A percentile compares a stretch with the other conserved stretches of the same genome.
Conservation (phyloP, 2,329 filamentous ascomycete species). For the Trichophyton mentagrophytes region DNA sequence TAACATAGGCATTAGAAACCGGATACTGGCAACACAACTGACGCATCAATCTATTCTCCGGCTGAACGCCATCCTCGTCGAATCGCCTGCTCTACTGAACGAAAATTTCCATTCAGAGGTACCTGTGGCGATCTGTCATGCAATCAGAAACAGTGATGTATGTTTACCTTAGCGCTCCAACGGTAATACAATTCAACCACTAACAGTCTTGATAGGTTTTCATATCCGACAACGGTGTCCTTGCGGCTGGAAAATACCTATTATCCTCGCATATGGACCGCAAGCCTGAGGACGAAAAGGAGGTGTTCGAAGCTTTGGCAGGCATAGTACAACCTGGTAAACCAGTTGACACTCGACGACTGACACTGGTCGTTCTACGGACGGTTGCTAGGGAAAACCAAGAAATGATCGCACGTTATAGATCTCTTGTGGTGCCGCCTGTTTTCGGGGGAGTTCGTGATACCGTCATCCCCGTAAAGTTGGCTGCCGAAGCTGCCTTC, state of each 20-base stretch:
- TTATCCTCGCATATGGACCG: conserved; percentile 48
- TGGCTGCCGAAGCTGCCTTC: conserved; percentile 89
- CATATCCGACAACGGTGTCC: conserved; percentile 74
- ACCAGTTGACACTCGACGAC: conserved; percentile 67
- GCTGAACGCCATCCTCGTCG: conserved; percentile 76
- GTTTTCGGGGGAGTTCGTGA: conserved; percentile 87
- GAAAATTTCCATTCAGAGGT: conserved; percentile 61
- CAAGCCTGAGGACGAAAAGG: conserved; percentile 62
- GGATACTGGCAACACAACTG: conserved; percentile 65
- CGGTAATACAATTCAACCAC: background rate
- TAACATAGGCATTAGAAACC: conserved; percentile 45
- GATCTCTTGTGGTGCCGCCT: conserved; percentile 64
- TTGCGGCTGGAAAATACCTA: conserved; percentile 84
- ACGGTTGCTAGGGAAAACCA: conserved; percentile 70
- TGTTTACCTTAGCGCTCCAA: conserved; percentile 26
- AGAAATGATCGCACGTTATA: conserved; percentile 68
- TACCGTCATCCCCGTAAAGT: conserved; percentile 83
- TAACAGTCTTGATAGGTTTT: conserved; percentile 45
- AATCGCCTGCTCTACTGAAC: conserved; percentile 59
- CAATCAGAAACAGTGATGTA: conserved; percentile 64
- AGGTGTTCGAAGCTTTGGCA: conserved; percentile 67
- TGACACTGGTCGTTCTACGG: conserved; percentile 75
- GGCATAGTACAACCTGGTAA: conserved; percentile 63
- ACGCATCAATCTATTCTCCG: conserved; percentile 69
- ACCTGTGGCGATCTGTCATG: conserved; percentile 62